Percentiles rank a stretch among this genome's conserved stretches.
phyloP scores from a whole-genome alignment of 2,329 filamentous ascomycete species.

The Colletotrichum sp. region DNA sequence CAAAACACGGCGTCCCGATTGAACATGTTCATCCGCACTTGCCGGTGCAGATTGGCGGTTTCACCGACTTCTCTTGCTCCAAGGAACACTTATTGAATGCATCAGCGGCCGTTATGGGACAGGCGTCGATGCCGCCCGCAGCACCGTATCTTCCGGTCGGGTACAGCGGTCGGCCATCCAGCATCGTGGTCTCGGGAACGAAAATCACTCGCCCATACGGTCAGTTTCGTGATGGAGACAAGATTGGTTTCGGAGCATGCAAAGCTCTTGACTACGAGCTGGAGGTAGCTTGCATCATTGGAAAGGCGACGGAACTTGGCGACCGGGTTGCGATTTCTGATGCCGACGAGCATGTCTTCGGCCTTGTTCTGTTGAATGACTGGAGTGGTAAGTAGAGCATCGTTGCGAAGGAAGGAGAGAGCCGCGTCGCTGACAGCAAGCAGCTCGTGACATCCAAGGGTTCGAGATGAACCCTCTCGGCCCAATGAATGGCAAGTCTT shows the following conservation, averaged over 20 bases:
- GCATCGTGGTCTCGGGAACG: slow-evolving; percentile 54
- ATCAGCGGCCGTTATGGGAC: slow-evolving; percentile 42
- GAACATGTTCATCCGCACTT: slow-evolving; percentile 47
- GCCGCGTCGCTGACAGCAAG: slow-evolving; percentile 21
- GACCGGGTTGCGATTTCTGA: slow-evolving; percentile 45
- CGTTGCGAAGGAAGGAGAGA: slow-evolving; percentile 7
- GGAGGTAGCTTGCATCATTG: slow-evolving; percentile 49
- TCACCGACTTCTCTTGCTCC: slow-evolving; percentile 60
- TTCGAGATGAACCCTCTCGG: slow-evolving; percentile 67
- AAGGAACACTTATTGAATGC: slow-evolving; percentile 58
- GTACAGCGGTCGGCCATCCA: slow-evolving; percentile 60
- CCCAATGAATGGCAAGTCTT: slow-evolving; percentile 66
- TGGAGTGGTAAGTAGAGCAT: slow-evolving; percentile 57
- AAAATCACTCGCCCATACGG: slow-evolving; percentile 52
- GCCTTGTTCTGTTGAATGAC: slow-evolving; percentile 66
- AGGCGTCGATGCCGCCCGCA: slow-evolving; percentile 42
- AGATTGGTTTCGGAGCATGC: slow-evolving; percentile 33
- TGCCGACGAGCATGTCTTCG: slow-evolving; percentile 65
- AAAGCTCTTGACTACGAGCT: slow-evolving; percentile 45
- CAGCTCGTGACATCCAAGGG: slow-evolving; percentile 64
- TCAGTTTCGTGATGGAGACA: slow-evolving; percentile 32
- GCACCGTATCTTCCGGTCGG: slow-evolving; percentile 55
- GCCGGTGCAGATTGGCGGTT: slow-evolving; percentile 60
- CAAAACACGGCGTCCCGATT: slow-evolving; percentile 13
- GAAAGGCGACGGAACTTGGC: slow-evolving; percentile 41